Conservation (phyloP, 2,329 filamentous ascomycete species). For the Neofusicoccum ribis region DNA sequence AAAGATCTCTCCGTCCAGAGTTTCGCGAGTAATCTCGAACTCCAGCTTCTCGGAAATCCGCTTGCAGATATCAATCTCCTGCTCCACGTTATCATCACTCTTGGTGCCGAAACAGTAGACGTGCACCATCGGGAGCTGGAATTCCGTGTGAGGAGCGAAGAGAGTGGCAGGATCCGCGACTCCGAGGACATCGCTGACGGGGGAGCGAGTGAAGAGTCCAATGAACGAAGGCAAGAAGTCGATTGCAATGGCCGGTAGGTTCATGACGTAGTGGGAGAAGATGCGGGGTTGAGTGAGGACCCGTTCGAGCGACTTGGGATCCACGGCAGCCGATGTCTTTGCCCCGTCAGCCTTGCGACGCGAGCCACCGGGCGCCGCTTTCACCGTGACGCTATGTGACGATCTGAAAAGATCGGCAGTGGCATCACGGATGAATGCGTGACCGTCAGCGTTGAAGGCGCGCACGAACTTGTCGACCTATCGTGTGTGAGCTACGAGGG, state of each 20-base stretch:
- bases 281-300: conserved; percentile 62
- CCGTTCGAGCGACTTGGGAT: conserved; percentile 25
- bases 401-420: conserved; percentile 53
- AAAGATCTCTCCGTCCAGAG: conserved; percentile 55
- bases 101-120: conserved; percentile 93
- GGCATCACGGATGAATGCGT: conserved; percentile 73
- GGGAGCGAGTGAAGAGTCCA: conserved; percentile 70
- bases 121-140: conserved; percentile 77
- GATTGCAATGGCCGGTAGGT: conserved; percentile 86
- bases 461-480: conserved; percentile 66
- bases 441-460: conserved; percentile 79
- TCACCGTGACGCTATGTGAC: conserved; percentile 12
- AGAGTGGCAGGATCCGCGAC: conserved; percentile 26
- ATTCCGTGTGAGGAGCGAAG: conserved; percentile 45
- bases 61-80: conserved; percentile 61
- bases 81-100: conserved; percentile 68
- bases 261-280: conserved; percentile 97
- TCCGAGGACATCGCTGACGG: not conserved
- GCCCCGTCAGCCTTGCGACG: conserved; percentile 2
- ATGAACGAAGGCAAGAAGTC: conserved; percentile 77
- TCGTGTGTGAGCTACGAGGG: not conserved
- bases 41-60: conserved; percentile 64
- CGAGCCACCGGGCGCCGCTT: conserved; percentile 11
- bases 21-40: conserved; percentile 58
- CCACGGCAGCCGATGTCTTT: conserved; percentile 35